Evolutionary conservation across 192 early-diverging fungal species (phyloP).

Genomic region (Funneliformis geosporum): DNA sequence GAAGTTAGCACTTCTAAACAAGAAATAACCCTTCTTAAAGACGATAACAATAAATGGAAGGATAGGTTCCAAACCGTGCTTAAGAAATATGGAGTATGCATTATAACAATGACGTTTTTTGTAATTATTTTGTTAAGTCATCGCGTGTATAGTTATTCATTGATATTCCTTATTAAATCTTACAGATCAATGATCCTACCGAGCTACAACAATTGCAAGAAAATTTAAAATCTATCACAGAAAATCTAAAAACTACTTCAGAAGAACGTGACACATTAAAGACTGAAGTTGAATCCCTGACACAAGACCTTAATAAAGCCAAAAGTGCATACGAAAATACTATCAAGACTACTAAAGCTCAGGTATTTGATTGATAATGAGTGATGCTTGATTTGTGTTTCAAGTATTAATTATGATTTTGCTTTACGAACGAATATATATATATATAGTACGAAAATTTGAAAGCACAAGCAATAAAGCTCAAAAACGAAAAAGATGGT

Average conservation of each 20-base stretch:
- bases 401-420: background rate
- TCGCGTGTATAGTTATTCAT: background rate
- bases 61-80: background rate
- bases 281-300: background rate
- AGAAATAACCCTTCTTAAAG: slow-evolving; percentile 9
- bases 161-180: background rate
- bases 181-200: slow-evolving; percentile 7
- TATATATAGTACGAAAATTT: background rate
- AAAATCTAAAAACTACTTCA: background rate
- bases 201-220: slow-evolving; percentile 10
- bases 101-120: background rate
- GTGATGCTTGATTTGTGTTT: background rate
- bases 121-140: background rate
- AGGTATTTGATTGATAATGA: background rate
- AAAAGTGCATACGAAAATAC: background rate
- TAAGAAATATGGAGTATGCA: slow-evolving; percentile 9
- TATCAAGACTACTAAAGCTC: background rate
- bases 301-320: background rate
- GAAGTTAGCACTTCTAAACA: background rate
- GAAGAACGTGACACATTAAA: background rate
- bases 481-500: background rate
- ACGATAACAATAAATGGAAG: background rate
- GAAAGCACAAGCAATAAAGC: background rate
- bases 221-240: slow-evolving; percentile 1
- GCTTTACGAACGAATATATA: background rate